These are phyloP conservation scores for Chrysanthemum seticuspe DNA, from an alignment of 129 eudicot species.

Conservation along the genomic window DNA sequence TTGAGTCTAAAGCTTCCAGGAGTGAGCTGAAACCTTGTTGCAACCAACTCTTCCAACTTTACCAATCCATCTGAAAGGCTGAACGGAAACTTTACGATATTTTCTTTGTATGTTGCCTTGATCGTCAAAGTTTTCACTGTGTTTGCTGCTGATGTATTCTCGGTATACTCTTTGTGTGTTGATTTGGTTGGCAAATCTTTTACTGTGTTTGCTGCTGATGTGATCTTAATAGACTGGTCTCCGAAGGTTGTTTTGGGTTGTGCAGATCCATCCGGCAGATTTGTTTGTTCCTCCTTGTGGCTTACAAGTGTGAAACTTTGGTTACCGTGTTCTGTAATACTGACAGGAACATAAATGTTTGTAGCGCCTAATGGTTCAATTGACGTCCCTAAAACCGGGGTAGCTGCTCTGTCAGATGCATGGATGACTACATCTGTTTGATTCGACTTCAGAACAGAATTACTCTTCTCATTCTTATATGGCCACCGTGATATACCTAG, in stretches of 20 bases:
- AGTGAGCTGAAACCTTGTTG: too few relatives aligned
- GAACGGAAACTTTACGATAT: too few relatives aligned
- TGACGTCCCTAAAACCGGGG: not conserved
- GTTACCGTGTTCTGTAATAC: not conserved
- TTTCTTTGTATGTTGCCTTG: too few relatives aligned
- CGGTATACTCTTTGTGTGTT: too few relatives aligned
- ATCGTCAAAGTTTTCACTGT: too few relatives aligned
- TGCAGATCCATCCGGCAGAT: too few relatives aligned
- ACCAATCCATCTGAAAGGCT: too few relatives aligned
- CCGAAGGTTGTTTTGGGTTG: not conserved
- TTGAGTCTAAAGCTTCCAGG: too few relatives aligned
- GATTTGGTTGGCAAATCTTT: too few relatives aligned
- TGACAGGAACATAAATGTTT: not conserved
- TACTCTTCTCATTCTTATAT: too few relatives aligned
- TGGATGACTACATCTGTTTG: not conserved
- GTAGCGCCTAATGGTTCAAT: not conserved
- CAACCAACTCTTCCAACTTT: too few relatives aligned
- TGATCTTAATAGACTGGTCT: not conserved
- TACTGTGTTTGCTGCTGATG: not conserved
- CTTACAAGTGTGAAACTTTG: not conserved
- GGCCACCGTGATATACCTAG: too few relatives aligned
- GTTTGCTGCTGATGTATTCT: not conserved
- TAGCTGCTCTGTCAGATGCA: not conserved
- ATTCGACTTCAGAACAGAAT: not conserved
- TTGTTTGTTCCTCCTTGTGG: not conserved